These are phyloP conservation scores for Colletotrichum nymphaeae DNA, from an alignment of 2,329 filamentous ascomycete genomes.

Conservation along the genomic window DNA sequence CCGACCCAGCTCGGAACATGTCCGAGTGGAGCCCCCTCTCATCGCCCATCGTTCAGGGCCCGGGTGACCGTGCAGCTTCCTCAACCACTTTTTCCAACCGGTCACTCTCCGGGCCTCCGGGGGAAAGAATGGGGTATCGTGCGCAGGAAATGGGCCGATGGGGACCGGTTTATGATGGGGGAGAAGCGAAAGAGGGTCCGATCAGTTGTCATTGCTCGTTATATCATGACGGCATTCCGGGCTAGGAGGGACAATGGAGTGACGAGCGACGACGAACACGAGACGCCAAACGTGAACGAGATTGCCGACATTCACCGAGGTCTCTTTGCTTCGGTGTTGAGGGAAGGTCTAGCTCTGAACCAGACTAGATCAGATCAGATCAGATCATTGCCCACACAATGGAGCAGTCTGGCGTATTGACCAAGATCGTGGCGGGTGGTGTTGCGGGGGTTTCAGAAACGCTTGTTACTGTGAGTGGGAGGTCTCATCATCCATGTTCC, in stretches of 20 bases:
- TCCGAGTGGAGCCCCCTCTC: conserved; percentile 12
- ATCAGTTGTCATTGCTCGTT: not conserved
- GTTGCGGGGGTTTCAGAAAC: conserved; percentile 29
- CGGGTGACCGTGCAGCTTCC: not conserved
- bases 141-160: not conserved
- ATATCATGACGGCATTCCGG: not conserved
- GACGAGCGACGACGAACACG: not conserved
- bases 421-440: conserved; percentile 24
- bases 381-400: not conserved
- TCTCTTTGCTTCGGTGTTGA: not conserved
- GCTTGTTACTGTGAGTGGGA: conserved; percentile 9
- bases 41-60: not conserved
- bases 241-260: not conserved
- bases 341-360: not conserved
- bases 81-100: not conserved
- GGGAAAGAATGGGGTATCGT: not conserved
- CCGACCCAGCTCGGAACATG: conserved; percentile 24
- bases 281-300: not conserved
- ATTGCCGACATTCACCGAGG: not conserved
- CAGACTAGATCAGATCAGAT: not conserved
- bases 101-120: conserved; percentile 9
- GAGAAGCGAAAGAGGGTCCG: not conserved
- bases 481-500: not conserved
- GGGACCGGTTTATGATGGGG: not conserved
- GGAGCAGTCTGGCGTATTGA: conserved; percentile 17